These are phyloP conservation scores for Friedmanniomyces simplex DNA, from an alignment of 495 filamentous ascomycete species.

Conservation along the genomic window DNA sequence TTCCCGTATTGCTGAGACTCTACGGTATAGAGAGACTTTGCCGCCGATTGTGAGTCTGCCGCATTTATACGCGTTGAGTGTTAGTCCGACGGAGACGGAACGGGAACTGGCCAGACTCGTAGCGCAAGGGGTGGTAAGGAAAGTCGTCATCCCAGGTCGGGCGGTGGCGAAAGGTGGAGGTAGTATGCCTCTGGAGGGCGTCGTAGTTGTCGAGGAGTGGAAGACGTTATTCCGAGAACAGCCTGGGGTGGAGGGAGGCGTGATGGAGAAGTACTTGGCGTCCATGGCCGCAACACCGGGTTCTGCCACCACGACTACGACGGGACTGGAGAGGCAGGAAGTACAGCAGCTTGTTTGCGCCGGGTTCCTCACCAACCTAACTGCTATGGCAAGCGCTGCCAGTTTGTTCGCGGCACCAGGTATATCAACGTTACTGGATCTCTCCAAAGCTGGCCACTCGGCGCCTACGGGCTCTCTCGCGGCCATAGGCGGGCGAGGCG, in stretches of 20 bases:
- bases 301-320: slow-evolving; percentile 39
- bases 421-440: slow-evolving; percentile 39
- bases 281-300: slow-evolving; percentile 47
- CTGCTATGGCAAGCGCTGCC: slow-evolving; percentile 21
- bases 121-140: slow-evolving; percentile 48
- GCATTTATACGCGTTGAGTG: slow-evolving; percentile 58
- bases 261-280: slow-evolving; percentile 45
- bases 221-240: slow-evolving; percentile 41
- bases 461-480: slow-evolving; percentile 53
- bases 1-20: slow-evolving; percentile 55
- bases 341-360: slow-evolving; percentile 51
- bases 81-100: slow-evolving; percentile 59
- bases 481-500: slow-evolving; percentile 51
- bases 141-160: slow-evolving; percentile 55
- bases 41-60: slow-evolving; percentile 61
- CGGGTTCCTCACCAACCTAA: slow-evolving; percentile 49
- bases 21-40: slow-evolving; percentile 54
- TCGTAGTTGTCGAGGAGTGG: slow-evolving; percentile 56
- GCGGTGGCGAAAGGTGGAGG: slow-evolving; percentile 39
- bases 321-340: slow-evolving; percentile 41
- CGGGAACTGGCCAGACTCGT: slow-evolving; percentile 59
- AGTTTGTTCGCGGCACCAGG: slow-evolving; percentile 47
- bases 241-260: slow-evolving; percentile 33
- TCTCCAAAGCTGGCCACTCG: slow-evolving; percentile 42
- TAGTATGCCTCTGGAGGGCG: slow-evolving; percentile 54